Base-by-base conservation (phyloP, 768 basidiomycete genomes). In the Boletus edulis region DNA sequence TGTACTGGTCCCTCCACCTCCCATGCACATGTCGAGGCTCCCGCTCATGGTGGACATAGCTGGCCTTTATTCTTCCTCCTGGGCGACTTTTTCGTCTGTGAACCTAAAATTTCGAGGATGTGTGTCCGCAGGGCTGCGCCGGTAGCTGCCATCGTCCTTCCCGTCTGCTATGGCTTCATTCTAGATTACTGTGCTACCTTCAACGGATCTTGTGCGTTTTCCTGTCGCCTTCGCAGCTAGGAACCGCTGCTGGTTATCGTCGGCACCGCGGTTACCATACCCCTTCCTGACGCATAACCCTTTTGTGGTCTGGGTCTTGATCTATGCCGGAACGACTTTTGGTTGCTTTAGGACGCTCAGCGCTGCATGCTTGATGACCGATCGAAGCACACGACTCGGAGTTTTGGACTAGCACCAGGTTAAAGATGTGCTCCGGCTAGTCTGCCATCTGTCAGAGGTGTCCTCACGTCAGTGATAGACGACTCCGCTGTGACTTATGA, bases 271-370 rank as follows among this genome's bases (percentile, higher is more conserved):
- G 38, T 39, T 18, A 9, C 38, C 18, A 37, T 37, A 5, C 70
- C 91, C 91, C 0, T 93, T 94, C 73, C 74, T 94, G 54, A 89
- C 83, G 0, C 61, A 84, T 17, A 85, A 78, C 63, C 72, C 81
- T 0, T 72, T 84, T 18, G 58, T 63, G 9, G 70, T 76, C 31
- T 79, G 90, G 14, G 57, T 85, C 13, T 70, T 66, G 8, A 89
- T 92, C 37, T 94, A 93, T 70, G 63, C 79, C 1, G 49, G 72
- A 1, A 68, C 88, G 22, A 85, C 85, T 3, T 73, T 82, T 37
- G 39, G 74, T 12, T 81, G 81, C 6, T 87, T 92, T 64, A 75
- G 76, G 65, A 53, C 69, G 2, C 69, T 92, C 49, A 92, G 63
- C 66, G 17, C 59, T 87, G 11, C 89, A 89, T 56, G 58, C 71